phyloP scores from a whole-genome alignment of 1,139 yeast species.

The Fermentozyma sake region DNA sequence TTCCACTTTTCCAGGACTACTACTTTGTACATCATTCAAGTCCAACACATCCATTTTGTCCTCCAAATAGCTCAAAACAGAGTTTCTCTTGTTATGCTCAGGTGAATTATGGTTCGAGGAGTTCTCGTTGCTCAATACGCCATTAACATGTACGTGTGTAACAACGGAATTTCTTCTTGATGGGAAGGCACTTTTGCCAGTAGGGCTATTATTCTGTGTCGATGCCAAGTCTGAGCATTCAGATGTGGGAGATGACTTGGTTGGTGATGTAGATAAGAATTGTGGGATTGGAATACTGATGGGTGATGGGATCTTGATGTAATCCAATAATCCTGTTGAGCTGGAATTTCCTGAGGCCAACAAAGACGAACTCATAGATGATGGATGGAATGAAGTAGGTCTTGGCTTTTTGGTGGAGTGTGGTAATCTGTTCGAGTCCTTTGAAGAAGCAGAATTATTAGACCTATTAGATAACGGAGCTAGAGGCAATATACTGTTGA shows the following conservation, averaged over 20 bases:
- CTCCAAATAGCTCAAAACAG: conserved; percentile 43
- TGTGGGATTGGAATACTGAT: conserved; percentile 29
- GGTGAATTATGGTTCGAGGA: conserved; percentile 13
- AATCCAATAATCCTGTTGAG: conserved; percentile 25
- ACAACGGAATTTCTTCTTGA: conserved; percentile 42
- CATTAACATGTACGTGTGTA: conserved; percentile 45
- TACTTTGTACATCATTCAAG: conserved; percentile 23
- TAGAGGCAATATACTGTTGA: conserved; percentile 3
- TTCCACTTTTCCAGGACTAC: conserved; percentile 18
- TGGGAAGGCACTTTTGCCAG: conserved; percentile 5
- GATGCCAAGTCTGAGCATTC: conserved; percentile 9
- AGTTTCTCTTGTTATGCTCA: conserved; percentile 31
- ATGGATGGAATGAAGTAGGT: conserved; percentile 78
- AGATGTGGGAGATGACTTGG: conserved; percentile 20
- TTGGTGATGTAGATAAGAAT: conserved; percentile 37
- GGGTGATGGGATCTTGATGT: conserved; percentile 32
- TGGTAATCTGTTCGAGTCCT: conserved; percentile 31
- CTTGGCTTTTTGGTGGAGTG: conserved; percentile 57
- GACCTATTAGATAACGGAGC: conserved; percentile 9
- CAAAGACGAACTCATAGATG: conserved; percentile 38
- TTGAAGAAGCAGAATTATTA: conserved; percentile 9
- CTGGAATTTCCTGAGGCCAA: conserved; percentile 16
- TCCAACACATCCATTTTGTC: conserved; percentile 45
- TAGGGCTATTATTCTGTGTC: conserved; percentile 8
- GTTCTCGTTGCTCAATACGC: conserved; percentile 38